Evolutionary conservation across 768 basidiomycete species (phyloP).

Genomic region (Suillus subaureus): DNA sequence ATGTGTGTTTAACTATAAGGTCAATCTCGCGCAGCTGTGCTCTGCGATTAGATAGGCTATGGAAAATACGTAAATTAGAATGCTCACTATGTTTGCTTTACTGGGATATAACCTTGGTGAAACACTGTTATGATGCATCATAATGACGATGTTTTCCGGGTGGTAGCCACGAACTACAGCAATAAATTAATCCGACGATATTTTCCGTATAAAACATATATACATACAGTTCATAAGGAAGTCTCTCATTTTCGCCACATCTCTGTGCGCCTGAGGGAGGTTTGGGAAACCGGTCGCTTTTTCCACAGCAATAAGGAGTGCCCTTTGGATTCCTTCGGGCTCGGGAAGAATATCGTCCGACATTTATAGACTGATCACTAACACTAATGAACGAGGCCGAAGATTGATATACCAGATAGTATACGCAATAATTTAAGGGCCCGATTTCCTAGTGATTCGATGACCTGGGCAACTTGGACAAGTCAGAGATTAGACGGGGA

Average conservation of each 20-base stretch:
- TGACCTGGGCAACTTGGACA: neutral
- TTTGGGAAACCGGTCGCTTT: neutral
- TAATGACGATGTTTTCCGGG: constrained; percentile 8
- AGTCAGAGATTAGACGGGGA: neutral
- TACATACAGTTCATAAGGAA: constrained; percentile 5
- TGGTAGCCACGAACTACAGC: neutral
- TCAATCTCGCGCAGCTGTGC: constrained; percentile 10
- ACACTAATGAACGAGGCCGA: neutral
- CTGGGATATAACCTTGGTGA: neutral
- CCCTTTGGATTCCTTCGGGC: neutral
- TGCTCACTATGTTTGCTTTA: constrained; percentile 7
- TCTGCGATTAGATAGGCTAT: neutral
- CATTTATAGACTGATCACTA: neutral
- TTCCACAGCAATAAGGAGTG: constrained; percentile 10
- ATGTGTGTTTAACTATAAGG: neutral
- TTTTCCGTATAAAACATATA: too few relatives aligned
- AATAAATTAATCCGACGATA: neutral
- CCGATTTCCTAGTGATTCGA: neutral
- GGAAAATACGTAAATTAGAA: neutral
- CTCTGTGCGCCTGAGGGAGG: constrained; percentile 11
- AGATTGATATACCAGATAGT: neutral
- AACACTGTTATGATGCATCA: constrained; percentile 7
- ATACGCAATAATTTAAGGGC: neutral
- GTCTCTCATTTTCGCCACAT: constrained; percentile 1
- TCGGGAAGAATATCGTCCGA: neutral